Conservation (phyloP, 1,284 basidiomycete genomes). For the Bjerkandera adusta region DNA sequence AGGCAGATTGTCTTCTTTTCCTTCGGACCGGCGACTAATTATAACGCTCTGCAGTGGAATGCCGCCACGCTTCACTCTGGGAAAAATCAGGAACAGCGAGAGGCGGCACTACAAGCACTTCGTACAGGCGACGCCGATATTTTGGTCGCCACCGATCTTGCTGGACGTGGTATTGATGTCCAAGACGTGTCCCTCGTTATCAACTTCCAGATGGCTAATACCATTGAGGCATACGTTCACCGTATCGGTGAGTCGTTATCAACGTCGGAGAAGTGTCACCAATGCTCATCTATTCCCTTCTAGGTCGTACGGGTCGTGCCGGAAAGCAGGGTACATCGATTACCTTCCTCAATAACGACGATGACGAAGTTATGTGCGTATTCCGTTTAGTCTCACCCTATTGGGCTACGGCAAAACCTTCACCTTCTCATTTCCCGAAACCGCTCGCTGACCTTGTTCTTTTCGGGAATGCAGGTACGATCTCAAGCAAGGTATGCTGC, state of each 20-base stretch:
- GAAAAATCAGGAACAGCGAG: slow-evolving; percentile 96
- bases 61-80: slow-evolving; percentile 93
- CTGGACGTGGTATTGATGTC: slow-evolving; percentile 98
- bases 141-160: slow-evolving; percentile 95
- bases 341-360: slow-evolving; percentile 94
- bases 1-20: slow-evolving; percentile 28
- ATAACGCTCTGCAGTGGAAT: slow-evolving; percentile 60
- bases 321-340: slow-evolving; percentile 92
- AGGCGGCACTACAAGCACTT: slow-evolving; percentile 85
- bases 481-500: slow-evolving; percentile 73
- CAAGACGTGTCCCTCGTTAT: slow-evolving; percentile 94
- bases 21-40: slow-evolving; percentile 6
- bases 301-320: slow-evolving; percentile 94
- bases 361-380: slow-evolving; percentile 95
- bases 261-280: too few species aligned
- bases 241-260: slow-evolving; percentile 72
- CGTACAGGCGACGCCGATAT: slow-evolving; percentile 83
- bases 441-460: slow-evolving; percentile 18
- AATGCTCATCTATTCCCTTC: too few species aligned
- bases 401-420: not conserved
- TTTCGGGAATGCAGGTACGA: slow-evolving; percentile 64
- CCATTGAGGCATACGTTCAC: slow-evolving; percentile 97
- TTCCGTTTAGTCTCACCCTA: slow-evolving; percentile 2
- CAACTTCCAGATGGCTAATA: slow-evolving; percentile 96
- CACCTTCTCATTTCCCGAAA: not conserved